Percentiles rank a stretch among this genome's conserved stretches.
These are phyloP conservation scores for Syzygium jambos DNA, from an alignment of 345 rosid genomes.

Conservation along the genomic window DNA sequence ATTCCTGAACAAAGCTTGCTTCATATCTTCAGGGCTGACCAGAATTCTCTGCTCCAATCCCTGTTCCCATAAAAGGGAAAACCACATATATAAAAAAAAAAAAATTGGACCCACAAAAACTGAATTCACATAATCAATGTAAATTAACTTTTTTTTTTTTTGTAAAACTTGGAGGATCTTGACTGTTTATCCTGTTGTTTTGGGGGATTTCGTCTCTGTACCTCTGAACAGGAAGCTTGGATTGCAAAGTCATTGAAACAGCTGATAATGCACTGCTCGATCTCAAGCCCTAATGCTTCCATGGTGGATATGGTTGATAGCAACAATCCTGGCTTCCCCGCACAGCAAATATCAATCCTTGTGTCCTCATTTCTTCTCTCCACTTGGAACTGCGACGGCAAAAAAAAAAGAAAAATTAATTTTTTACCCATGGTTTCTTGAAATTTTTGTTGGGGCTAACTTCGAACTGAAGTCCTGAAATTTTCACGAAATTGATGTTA, in stretches of 20 bases:
- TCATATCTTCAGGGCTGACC: conserved; percentile 62
- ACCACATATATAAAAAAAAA: not conserved
- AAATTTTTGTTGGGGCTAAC: not conserved
- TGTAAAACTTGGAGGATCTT: not conserved
- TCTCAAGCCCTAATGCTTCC: conserved; percentile 80
- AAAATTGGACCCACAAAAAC: not conserved
- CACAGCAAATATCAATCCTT: conserved; percentile 66
- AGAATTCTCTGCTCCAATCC: conserved; percentile 37
- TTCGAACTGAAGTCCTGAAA: not conserved
- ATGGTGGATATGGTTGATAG: conserved; percentile 72
- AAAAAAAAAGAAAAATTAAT: not conserved
- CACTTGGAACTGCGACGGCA: conserved; percentile 54
- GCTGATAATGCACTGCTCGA: conserved; percentile 86
- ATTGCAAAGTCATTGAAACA: conserved; percentile 84
- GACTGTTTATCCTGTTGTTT: not conserved
- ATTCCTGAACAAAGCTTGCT: conserved; percentile 76
- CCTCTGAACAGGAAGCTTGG: conserved; percentile 95
- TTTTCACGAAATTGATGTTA: not conserved
- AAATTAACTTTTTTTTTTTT: not conserved
- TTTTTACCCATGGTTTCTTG: not conserved
- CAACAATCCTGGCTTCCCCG: conserved; percentile 72
- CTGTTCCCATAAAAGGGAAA: conserved; percentile 2
- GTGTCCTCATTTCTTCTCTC: conserved; percentile 49
- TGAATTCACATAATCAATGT: not conserved
- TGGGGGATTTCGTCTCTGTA: conserved; percentile 1